phyloP scores from a whole-genome alignment of 768 basidiomycete species.

The Mycena pura region DNA sequence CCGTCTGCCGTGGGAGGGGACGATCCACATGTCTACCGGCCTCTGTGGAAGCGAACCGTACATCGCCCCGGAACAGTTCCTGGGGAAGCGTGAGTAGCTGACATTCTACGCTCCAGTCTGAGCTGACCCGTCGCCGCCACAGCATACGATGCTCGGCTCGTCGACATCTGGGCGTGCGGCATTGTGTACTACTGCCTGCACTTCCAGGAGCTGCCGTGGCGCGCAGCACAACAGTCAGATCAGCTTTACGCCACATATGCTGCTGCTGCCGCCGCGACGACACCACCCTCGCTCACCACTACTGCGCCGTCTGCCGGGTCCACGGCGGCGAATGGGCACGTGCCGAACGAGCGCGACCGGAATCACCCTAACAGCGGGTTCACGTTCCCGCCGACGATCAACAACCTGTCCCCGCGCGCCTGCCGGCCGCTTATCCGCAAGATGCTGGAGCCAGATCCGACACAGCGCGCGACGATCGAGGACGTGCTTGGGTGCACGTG shows the following conservation, averaged over 20 bases:
- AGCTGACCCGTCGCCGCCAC: neutral
- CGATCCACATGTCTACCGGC: conserved; percentile 96
- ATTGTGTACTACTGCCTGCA: conserved; percentile 99
- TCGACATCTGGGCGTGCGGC: conserved; percentile 97
- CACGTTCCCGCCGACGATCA: conserved; percentile 65
- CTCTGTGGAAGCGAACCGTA: conserved; percentile 98
- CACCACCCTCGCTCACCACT: conserved; percentile 50
- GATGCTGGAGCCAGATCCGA: conserved; percentile 97
- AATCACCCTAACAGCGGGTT: conserved; percentile 34
- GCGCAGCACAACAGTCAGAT: conserved; percentile 87
- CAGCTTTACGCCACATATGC: conserved; percentile 81
- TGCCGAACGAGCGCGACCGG: conserved; percentile 39
- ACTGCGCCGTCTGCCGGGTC: conserved; percentile 2
- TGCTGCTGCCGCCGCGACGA: conserved; percentile 46
- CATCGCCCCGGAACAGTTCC: conserved; percentile 97
- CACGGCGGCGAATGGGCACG: conserved; percentile 50
- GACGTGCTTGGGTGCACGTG: conserved; percentile 81
- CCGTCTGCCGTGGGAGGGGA: conserved; percentile 96
- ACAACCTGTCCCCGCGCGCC: conserved; percentile 85
- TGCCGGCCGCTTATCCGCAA: conserved; percentile 84
- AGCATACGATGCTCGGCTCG: conserved; percentile 97
- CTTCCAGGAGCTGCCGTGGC: conserved; percentile 98
- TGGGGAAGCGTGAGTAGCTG: conserved; percentile 87
- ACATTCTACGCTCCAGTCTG: conserved; percentile 40
- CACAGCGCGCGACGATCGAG: conserved; percentile 76